A percentile compares a stretch with the other conserved stretches of the same genome.
Evolutionary conservation across 108 stramenopile genomes (phyloP).

Genomic region (Discostella pseudostelligera): DNA sequence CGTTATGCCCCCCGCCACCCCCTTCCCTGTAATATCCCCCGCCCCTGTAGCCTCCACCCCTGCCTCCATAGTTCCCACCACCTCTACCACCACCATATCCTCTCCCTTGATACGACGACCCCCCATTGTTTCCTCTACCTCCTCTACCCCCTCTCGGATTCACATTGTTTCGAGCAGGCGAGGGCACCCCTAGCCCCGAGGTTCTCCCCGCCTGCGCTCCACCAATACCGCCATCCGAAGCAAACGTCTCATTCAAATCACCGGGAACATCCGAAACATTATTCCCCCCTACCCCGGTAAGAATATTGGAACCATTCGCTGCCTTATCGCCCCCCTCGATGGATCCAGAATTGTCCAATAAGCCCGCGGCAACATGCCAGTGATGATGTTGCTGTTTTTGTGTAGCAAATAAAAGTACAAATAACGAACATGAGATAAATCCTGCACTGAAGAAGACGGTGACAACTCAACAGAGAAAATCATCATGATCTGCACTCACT

Average conservation of each 20-base stretch:
- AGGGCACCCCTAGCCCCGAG: slow-evolving; percentile 4
- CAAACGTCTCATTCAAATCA: slow-evolving; percentile 14
- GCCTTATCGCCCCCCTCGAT: slow-evolving; percentile 19
- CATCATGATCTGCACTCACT: too few relatives aligned
- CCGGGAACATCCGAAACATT: slow-evolving; percentile 18
- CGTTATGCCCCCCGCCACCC: slow-evolving; percentile 52
- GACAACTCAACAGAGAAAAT: too few relatives aligned
- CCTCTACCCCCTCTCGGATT: slow-evolving; percentile 24
- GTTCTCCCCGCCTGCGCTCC: slow-evolving; percentile 39
- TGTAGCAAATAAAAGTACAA: neutral
- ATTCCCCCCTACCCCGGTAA: slow-evolving; percentile 11
- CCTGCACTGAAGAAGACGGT: neutral
- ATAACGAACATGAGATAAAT: neutral
- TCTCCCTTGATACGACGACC: slow-evolving; percentile 8
- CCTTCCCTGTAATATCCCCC: slow-evolving; percentile 20
- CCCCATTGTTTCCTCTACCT: slow-evolving; percentile 28
- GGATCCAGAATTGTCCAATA: slow-evolving; percentile 28
- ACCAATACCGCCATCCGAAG: slow-evolving; percentile 16
- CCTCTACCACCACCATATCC: slow-evolving; percentile 27
- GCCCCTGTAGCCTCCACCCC: slow-evolving; percentile 38
- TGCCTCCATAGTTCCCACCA: slow-evolving; percentile 35
- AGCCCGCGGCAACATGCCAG: slow-evolving; percentile 50
- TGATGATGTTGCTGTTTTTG: slow-evolving; percentile 60
- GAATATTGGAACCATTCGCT: slow-evolving; percentile 11
- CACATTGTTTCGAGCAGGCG: slow-evolving; percentile 19